Percentiles rank a stretch among this genome's conserved stretches.
These are phyloP conservation scores for Vicia faba DNA, from an alignment of 306 rosid species.

Conservation along the genomic window DNA sequence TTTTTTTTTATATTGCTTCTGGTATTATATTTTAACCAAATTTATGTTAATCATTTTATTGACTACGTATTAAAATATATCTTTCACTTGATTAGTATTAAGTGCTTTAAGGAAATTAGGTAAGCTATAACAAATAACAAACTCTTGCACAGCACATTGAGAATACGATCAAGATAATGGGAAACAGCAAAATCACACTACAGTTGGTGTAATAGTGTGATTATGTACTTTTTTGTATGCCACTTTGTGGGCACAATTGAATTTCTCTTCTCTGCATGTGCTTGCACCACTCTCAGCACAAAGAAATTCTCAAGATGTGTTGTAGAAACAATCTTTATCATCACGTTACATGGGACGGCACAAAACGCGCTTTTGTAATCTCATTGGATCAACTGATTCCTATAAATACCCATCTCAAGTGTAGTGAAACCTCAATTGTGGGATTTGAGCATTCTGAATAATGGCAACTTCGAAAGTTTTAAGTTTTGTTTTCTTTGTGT, in stretches of 20 bases:
- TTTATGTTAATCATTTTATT: no score
- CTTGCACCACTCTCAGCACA: slow-evolving; percentile 17
- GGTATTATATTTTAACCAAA: no score
- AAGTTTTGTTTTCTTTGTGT: slow-evolving; percentile 36
- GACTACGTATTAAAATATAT: no score
- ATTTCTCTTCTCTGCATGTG: slow-evolving; percentile 15
- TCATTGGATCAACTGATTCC: background rate
- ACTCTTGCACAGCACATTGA: background rate
- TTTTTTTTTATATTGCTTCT: no score
- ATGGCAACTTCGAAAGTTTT: slow-evolving; percentile 47
- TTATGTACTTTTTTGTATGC: slow-evolving; percentile 8
- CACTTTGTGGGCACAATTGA: slow-evolving; percentile 10
- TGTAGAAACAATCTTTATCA: background rate
- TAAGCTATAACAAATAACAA: background rate
- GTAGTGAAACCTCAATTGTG: slow-evolving; percentile 1
- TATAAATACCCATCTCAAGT: slow-evolving; percentile 44
- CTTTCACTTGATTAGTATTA: no score
- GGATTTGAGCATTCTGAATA: slow-evolving; percentile 14
- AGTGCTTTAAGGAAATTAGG: no score
- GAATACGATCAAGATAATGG: background rate
- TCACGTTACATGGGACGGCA: slow-evolving; percentile 7
- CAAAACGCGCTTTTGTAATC: slow-evolving; percentile 32
- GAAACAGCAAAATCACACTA: slow-evolving; percentile 22
- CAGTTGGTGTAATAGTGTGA: background rate
- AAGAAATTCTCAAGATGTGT: background rate